phyloP scores from a whole-genome alignment of 2,329 filamentous ascomycete genomes.

The Sporothrix schenckii region DNA sequence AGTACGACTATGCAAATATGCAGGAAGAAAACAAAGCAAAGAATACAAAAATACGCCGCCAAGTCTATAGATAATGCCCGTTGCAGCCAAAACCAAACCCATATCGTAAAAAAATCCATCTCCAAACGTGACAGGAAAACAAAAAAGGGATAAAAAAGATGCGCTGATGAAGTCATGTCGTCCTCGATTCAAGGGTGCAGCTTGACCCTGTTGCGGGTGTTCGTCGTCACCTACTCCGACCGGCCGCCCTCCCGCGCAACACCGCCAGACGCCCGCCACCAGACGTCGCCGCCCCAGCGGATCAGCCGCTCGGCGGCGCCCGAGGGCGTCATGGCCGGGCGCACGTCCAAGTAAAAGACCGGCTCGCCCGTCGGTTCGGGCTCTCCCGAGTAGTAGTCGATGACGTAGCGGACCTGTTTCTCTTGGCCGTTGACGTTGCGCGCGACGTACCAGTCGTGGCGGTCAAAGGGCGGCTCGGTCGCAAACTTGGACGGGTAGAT shows the following conservation, averaged over 20 bases:
- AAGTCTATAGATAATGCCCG: conserved; percentile 16
- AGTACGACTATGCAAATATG: background rate
- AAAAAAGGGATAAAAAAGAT: background rate
- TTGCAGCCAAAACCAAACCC: conserved; percentile 23
- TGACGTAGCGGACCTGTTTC: conserved; percentile 88
- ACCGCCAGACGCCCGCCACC: conserved; percentile 85
- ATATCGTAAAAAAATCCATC: background rate
- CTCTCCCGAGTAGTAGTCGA: conserved; percentile 90
- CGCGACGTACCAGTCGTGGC: conserved; percentile 95
- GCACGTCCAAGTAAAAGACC: conserved; percentile 93
- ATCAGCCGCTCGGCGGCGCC: conserved; percentile 80
- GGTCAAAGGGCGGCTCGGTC: conserved; percentile 88
- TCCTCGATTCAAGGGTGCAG: background rate
- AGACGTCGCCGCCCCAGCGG: conserved; percentile 89
- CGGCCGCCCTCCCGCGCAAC: conserved; percentile 54
- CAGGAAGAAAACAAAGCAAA: background rate
- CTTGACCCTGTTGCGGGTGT: background rate
- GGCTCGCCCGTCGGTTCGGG: conserved; percentile 85
- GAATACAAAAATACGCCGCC: conserved; percentile 17
- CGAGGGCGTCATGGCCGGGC: conserved; percentile 81
- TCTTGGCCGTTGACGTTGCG: conserved; percentile 67
- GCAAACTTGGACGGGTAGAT: conserved; percentile 78
- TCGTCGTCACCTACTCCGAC: background rate
- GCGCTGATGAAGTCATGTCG: background rate
- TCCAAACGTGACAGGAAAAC: background rate